These are phyloP conservation scores for Grosmannia huntii DNA, from an alignment of 2,329 filamentous ascomycete genomes.

Conservation along the genomic window DNA sequence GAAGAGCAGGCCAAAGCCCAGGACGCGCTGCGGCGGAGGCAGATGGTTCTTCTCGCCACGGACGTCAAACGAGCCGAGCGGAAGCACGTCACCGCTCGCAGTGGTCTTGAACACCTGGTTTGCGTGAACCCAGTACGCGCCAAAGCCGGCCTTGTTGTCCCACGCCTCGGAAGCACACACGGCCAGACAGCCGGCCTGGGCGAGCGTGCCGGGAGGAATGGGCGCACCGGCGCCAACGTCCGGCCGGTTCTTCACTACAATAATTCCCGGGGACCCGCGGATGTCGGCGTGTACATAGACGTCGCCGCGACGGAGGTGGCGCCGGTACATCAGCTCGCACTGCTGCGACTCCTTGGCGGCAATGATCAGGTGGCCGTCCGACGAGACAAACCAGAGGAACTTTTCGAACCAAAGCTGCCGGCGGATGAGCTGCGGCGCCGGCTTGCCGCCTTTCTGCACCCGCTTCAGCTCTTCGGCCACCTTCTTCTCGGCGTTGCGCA, in stretches of 20 bases:
- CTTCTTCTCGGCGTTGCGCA: slow-evolving; percentile 85
- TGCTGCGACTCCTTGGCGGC: slow-evolving; percentile 82
- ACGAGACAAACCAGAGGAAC: slow-evolving; percentile 89
- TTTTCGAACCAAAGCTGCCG: slow-evolving; percentile 94
- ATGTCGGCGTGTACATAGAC: slow-evolving; percentile 86
- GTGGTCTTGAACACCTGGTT: slow-evolving; percentile 84
- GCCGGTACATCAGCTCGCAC: slow-evolving; percentile 81
- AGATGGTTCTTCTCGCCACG: slow-evolving; percentile 83
- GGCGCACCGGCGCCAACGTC: slow-evolving; percentile 60
- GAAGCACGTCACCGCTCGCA: slow-evolving; percentile 66
- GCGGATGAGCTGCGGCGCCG: slow-evolving; percentile 64
- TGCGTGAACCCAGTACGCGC: slow-evolving; percentile 87
- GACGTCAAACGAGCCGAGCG: slow-evolving; percentile 66
- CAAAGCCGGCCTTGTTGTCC: slow-evolving; percentile 94
- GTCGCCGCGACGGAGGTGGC: slow-evolving; percentile 77
- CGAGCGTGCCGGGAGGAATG: slow-evolving; percentile 80
- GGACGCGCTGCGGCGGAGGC: slow-evolving; percentile 71
- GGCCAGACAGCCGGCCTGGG: slow-evolving; percentile 75
- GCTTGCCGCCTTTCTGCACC: slow-evolving; percentile 82
- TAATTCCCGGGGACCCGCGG: slow-evolving; percentile 67
- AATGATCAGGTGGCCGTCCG: slow-evolving; percentile 85
- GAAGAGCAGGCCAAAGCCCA: slow-evolving; percentile 83
- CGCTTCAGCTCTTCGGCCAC: slow-evolving; percentile 77
- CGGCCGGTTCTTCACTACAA: slow-evolving; percentile 73
- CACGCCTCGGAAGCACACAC: slow-evolving; percentile 82